A percentile compares a stretch with the other conserved stretches of the same genome.
phyloP scores from a whole-genome alignment of 2,329 filamentous ascomycete genomes.

The Tolypocladium sp. region DNA sequence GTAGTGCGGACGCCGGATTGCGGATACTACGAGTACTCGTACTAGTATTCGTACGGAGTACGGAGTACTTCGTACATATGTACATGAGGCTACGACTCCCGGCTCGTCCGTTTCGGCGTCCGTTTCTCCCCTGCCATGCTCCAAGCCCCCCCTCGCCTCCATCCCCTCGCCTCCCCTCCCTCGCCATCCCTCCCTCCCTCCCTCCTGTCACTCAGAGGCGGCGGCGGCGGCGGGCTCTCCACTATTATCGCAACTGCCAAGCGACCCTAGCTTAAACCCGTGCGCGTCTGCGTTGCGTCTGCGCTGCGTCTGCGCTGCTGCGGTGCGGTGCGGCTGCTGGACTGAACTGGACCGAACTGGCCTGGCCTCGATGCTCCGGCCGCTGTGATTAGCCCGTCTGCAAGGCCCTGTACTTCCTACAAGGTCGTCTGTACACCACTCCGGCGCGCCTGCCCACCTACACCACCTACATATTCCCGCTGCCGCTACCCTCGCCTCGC shows the following conservation, averaged over 20 bases:
- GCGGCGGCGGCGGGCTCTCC: background rate
- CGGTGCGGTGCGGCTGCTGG: too few relatives aligned
- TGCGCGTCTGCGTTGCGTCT: background rate
- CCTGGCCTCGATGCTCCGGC: background rate
- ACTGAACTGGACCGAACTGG: background rate
- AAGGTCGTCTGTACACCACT: background rate
- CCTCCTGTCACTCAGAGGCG: background rate
- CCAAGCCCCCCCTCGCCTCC: background rate
- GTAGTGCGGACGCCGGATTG: background rate
- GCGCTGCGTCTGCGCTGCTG: too few relatives aligned
- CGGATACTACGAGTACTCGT: background rate
- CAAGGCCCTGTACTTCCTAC: background rate
- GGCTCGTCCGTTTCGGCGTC: background rate
- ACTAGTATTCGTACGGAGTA: too few relatives aligned
- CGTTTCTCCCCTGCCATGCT: background rate
- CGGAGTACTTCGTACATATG: too few relatives aligned
- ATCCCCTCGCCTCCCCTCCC: background rate
- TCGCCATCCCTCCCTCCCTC: background rate
- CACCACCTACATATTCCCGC: background rate
- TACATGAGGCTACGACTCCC: background rate
- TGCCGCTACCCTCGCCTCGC: slow-evolving; percentile 1
- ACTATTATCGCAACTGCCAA: background rate
- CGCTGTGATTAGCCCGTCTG: background rate
- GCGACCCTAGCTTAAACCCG: background rate
- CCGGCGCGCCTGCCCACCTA: background rate